Evolutionary conservation across 2,329 filamentous ascomycete species (phyloP).

Genomic region (Alternaria brassicicola): DNA sequence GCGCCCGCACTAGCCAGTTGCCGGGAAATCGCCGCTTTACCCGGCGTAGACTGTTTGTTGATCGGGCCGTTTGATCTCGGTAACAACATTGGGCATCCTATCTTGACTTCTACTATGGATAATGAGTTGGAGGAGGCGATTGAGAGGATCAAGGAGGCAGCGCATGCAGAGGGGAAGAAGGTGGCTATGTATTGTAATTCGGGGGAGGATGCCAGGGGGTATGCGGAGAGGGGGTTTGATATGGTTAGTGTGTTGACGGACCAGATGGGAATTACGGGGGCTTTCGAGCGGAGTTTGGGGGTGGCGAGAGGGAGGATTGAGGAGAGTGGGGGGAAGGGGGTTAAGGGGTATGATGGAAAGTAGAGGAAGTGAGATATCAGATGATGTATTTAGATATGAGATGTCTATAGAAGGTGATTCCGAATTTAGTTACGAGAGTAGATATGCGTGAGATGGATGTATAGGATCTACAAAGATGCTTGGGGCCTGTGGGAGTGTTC

Average conservation of each 20-base stretch:
- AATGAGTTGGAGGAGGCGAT: conserved; percentile 60
- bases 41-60: conserved; percentile 60
- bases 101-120: conserved; percentile 55
- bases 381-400: background rate
- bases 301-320: conserved; percentile 38
- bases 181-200: conserved; percentile 62
- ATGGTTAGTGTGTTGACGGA: conserved; percentile 58
- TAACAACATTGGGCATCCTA: conserved; percentile 63
- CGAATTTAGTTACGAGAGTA: background rate
- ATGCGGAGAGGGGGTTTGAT: conserved; percentile 61
- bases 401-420: background rate
- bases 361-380: background rate
- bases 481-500: too few species aligned
- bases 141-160: conserved; percentile 57
- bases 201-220: conserved; percentile 59
- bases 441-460: background rate
- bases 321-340: conserved; percentile 17
- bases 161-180: conserved; percentile 59
- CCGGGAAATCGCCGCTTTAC: conserved; percentile 58
- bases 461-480: background rate
- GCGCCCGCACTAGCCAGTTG: conserved; percentile 48
- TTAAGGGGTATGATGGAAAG: conserved; percentile 33
- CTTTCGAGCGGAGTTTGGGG: conserved; percentile 46
- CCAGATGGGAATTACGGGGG: conserved; percentile 53
- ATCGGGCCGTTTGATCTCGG: conserved; percentile 64